phyloP scores from a whole-genome alignment of 2,329 filamentous ascomycete species.

The Fusarium hainanense region DNA sequence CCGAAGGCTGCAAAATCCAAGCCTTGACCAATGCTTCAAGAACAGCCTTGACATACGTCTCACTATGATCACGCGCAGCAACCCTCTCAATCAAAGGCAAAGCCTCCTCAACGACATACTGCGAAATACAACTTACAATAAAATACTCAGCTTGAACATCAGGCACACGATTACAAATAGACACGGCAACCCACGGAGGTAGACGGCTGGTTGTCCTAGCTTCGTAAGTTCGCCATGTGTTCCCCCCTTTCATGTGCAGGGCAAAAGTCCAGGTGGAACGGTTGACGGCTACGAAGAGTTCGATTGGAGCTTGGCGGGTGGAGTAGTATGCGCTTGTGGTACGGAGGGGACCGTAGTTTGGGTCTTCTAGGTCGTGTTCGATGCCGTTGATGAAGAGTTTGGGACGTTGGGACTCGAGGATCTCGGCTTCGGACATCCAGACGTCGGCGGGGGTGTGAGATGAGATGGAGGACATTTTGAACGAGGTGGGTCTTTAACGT shows the following conservation, averaged over 20 bases:
- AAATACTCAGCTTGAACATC: background rate
- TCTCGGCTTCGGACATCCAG: background rate
- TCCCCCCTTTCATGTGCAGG: fast-evolving
- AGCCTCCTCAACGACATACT: fast-evolving
- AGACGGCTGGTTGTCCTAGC: fast-evolving
- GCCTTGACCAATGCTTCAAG: background rate
- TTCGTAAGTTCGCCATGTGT: background rate
- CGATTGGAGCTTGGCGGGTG: background rate
- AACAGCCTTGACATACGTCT: background rate
- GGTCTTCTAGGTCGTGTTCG: background rate
- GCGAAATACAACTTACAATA: fast-evolving
- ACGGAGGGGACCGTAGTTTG: background rate
- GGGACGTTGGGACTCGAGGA: background rate
- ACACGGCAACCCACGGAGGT: background rate
- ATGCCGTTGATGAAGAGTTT: background rate
- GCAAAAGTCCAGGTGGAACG: background rate
- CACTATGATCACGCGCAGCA: background rate
- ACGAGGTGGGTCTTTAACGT: background rate
- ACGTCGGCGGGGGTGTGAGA: fast-evolving
- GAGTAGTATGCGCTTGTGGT: background rate
- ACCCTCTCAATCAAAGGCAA: background rate
- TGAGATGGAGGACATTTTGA: background rate
- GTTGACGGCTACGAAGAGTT: background rate
- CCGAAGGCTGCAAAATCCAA: background rate
- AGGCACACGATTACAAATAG: fast-evolving